Percentiles rank a stretch among this genome's conserved stretches.
These are phyloP conservation scores for Digitaria exilis DNA, from an alignment of 202 grass and related monocot genomes.

Conservation along the genomic window DNA sequence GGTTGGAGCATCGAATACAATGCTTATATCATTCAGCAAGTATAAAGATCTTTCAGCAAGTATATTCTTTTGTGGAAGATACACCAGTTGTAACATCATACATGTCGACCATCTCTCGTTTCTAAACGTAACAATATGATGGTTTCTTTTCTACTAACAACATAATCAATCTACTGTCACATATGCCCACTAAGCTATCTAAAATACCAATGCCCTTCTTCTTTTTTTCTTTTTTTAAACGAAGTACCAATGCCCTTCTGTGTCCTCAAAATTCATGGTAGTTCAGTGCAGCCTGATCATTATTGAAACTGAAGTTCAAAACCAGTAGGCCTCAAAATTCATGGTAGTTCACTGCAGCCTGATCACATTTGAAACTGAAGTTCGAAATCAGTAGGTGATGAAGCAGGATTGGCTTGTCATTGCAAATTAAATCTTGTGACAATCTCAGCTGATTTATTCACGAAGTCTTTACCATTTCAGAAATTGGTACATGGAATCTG, in stretches of 20 bases:
- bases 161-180: conserved; percentile 38
- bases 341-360: not conserved
- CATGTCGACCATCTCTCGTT: not conserved
- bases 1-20: not conserved
- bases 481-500: too few species aligned
- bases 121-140: conserved; percentile 17
- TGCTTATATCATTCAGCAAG: not conserved
- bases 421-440: too few species aligned
- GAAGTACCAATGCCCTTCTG: not conserved
- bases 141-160: conserved; percentile 12
- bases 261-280: not conserved
- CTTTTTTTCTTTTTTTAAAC: too few species aligned
- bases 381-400: not conserved
- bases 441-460: too few species aligned
- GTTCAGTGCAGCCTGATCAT: conserved; percentile 2
- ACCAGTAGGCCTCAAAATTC: not conserved
- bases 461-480: too few species aligned
- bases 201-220: too few species aligned
- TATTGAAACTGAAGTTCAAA: conserved; percentile 17
- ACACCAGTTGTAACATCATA: conserved; percentile 30
- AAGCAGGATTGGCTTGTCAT: conserved; percentile 4
- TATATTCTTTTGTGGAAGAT: conserved; percentile 35
- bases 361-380: conserved; percentile 13
- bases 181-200: not conserved
- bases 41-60: not conserved